Evolutionary conservation across 1,284 basidiomycete genomes (phyloP), one percentile per base, ranked within the genome.

Genomic region (Puccinia novopanici): DNA sequence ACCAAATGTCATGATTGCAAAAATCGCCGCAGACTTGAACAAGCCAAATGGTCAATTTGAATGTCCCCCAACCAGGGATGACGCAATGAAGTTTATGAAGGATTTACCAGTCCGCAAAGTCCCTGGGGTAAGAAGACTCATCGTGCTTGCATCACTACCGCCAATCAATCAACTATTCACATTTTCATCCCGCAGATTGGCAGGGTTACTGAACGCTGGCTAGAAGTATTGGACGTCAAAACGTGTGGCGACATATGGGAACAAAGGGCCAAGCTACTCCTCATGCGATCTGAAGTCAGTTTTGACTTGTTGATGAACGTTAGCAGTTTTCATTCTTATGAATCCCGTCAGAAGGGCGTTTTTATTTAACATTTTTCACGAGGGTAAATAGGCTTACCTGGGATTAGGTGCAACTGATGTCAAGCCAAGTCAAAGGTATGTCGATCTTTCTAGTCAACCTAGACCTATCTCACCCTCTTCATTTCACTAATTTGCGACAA

Each of bases 1-100:
- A 15, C 72, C 72, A 22, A 74, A 74, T 27, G 34, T 57, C 37
- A 74, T 61, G 72, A 74, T 74, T 24, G 54, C 72, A 15, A 74
- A 74, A 30, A 74, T 74, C 54, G 72, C 72, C 2, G 72, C 72
- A 17, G 72, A 74, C 37, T 27, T 74, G 34, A 74, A 61, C 37
- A 74, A 74, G 37, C 72, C 72, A 3, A 74, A 74, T n/a, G 72
- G 72, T 40, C 72, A 74, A 74, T 74, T 74, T 30, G 37, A 54
- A 40, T 57, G 72, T 61, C 72, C 72, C 5, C n/a, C 40, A 15
- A 74, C 72, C 42, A 34, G 22, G 37, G 72, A 61, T 24, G 55
- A 40, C 2, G 52, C 55, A 8, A 74, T 74, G 72, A 55, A 74
- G 37, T 74, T 74, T 59, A 74, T 74, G 72, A 74, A 55, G 24